Evolutionary conservation across 176 grass and related monocot genomes (phyloP), one percentile per base, ranked within the genome.

Genomic region (Triticum monococcum): DNA sequence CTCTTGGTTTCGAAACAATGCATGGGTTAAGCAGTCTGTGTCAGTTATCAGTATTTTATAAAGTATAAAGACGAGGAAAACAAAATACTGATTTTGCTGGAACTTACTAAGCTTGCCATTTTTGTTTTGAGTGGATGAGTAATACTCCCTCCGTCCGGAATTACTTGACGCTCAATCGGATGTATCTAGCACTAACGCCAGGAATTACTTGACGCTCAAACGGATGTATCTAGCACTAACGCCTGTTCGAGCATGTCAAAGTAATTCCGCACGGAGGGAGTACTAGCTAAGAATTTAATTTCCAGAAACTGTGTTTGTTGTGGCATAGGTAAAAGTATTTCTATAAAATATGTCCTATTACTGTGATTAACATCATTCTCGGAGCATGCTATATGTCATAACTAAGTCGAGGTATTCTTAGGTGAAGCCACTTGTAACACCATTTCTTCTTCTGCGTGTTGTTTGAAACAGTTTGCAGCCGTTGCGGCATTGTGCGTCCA

Each of bases 401-500:
- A 12, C 25, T 31, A 37, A 63, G 52, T 38, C 46, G 0, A 28
- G 5, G 22, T 30, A 25, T 40, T 23, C 4, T 16, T 70, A 10
- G 14, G 8, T 4, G 12, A 77, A 64, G 67, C 22, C 14, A 18
- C 64, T 69, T 65, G 30, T 75, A 43, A 91, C 66, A 12, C 10
- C 37, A 26, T 43, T 72, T 68, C 8, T 52, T 87, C 8, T 77
- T 36, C 5, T 35, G 2, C 78, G 6, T 76, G n/a, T 91, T 91
- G 18, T 79, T 86, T 79, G 24, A 63, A 89, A 85, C 89, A 95
- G 93, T 89, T 95, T 79, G 93, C 93, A 35, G 90, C 93, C 33
- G 93, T 95, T 1, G 88, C 93, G 1, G 93, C 93, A 0, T 83
- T 95, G 41, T 95, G 91, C n/a, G 93, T 95, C 75, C 93, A 95